A percentile compares a stretch with the other conserved stretches of the same genome.
Evolutionary conservation across 345 rosid genomes (phyloP).

Genomic region (Pistacia atlantica): DNA sequence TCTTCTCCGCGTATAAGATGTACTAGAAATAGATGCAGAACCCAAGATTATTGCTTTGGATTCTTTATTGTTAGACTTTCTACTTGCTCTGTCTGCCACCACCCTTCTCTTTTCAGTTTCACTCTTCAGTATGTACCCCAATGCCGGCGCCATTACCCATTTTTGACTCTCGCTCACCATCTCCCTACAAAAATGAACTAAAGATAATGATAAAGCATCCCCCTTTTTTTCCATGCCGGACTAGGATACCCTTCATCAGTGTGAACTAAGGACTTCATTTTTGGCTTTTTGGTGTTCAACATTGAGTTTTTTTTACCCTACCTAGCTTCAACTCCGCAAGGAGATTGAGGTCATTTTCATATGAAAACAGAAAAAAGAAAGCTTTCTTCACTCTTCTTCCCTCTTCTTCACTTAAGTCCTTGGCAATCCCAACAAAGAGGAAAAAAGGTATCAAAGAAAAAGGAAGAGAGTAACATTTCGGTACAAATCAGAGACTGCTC

Average conservation of each 20-base stretch:
- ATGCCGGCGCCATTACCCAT: not conserved
- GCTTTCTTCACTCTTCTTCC: slow-evolving; percentile 12
- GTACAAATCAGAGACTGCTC: slow-evolving; percentile 18
- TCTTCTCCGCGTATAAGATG: slow-evolving; percentile 4
- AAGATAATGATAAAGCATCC: not conserved
- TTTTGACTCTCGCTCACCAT: not conserved
- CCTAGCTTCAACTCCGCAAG: slow-evolving; percentile 14
- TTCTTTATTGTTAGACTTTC: slow-evolving; percentile 26
- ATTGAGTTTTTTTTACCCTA: not conserved
- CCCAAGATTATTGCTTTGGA: slow-evolving; percentile 1
- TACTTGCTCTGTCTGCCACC: slow-evolving; percentile 37
- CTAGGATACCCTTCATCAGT: slow-evolving; percentile 18
- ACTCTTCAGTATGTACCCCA: not conserved
- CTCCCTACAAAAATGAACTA: slow-evolving; percentile 8
- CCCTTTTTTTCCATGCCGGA: slow-evolving; percentile 15
- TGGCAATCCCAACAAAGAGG: slow-evolving; percentile 26
- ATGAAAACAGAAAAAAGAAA: not conserved
- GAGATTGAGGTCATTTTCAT: slow-evolving; percentile 32
- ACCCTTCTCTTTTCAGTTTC: slow-evolving; percentile 3
- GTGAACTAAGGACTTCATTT: slow-evolving; percentile 11
- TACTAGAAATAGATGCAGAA: slow-evolving; percentile 14
- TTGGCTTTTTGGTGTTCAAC: slow-evolving; percentile 5
- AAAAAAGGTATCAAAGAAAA: slow-evolving; percentile 13
- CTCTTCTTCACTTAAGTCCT: slow-evolving; percentile 7
- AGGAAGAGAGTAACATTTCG: slow-evolving; percentile 14